A percentile compares a stretch with the other conserved stretches of the same genome.
These are phyloP conservation scores for Ustilago loliicola DNA, from an alignment of 1,284 basidiomycete genomes.

Conservation along the genomic window DNA sequence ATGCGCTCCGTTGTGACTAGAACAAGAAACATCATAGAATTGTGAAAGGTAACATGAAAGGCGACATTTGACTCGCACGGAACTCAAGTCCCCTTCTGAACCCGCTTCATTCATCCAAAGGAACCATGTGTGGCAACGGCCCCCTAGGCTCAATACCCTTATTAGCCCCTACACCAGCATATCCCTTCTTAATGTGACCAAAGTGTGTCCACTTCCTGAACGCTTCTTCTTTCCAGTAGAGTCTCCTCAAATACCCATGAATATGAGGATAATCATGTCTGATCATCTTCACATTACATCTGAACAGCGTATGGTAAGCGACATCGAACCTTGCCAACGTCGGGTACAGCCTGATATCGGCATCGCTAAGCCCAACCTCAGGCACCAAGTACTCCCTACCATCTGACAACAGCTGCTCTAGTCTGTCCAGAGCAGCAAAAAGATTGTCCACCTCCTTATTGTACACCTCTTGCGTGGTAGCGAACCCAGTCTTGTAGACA, in stretches of 20 bases:
- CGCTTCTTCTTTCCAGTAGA: constrained; percentile 89
- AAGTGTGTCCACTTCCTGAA: constrained; percentile 90
- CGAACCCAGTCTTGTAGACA: constrained; percentile 84
- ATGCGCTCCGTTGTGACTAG: too few species aligned
- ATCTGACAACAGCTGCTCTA: constrained; percentile 80
- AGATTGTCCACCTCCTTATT: constrained; percentile 77
- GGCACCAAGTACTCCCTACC: constrained; percentile 88
- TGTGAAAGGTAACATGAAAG: background rate
- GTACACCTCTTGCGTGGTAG: constrained; percentile 84
- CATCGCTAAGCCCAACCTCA: constrained; percentile 81
- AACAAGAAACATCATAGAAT: background rate
- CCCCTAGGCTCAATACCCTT: constrained; percentile 46
- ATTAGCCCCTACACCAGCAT: constrained; percentile 26
- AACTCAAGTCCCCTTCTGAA: background rate
- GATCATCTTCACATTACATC: constrained; percentile 78
- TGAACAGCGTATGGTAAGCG: constrained; percentile 88
- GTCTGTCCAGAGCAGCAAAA: constrained; percentile 82
- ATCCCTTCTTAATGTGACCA: constrained; percentile 71
- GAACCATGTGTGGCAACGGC: constrained; percentile 49
- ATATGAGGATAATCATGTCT: constrained; percentile 52
- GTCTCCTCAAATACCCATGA: constrained; percentile 78
- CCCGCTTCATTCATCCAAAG: constrained; percentile 19
- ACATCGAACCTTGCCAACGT: constrained; percentile 84
- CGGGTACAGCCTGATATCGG: constrained; percentile 86
- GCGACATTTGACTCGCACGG: background rate